Evolutionary conservation across 495 filamentous ascomycete genomes (phyloP).

Genomic region (Polyplosphaeria fusca): DNA sequence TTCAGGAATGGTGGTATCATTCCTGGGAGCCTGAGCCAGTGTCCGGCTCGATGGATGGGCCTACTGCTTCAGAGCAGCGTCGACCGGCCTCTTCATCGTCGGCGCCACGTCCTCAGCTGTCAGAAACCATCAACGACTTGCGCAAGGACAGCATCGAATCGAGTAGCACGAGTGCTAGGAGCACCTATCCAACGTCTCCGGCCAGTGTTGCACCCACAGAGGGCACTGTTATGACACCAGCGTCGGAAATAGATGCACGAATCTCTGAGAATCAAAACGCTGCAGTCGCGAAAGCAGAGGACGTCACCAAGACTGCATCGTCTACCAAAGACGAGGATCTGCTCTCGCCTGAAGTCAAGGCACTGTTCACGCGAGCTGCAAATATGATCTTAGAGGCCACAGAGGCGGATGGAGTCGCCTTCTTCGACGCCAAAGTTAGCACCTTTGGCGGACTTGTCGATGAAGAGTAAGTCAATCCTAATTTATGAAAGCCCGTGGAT

Average conservation of each 20-base stretch:
- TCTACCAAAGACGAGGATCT: conserved; percentile 9
- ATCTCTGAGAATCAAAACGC: not conserved
- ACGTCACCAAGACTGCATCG: conserved; percentile 11
- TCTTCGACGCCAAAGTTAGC: conserved; percentile 30
- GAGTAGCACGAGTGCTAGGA: conserved; percentile 4
- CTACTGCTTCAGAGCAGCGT: not conserved
- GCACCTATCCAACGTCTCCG: conserved; percentile 5
- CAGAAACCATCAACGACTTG: not conserved
- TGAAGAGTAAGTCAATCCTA: conserved; percentile 17
- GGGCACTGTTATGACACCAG: conserved; percentile 1
- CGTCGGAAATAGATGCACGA: conserved; percentile 5
- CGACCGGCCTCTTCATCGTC: conserved; percentile 1
- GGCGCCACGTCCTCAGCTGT: not conserved
- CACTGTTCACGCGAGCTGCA: conserved; percentile 22
- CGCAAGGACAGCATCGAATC: conserved; percentile 9
- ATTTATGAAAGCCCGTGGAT: no score
- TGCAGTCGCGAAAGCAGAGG: not conserved
- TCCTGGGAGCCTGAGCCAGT: conserved; percentile 13
- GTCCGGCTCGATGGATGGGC: not conserved
- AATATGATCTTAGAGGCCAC: conserved; percentile 25
- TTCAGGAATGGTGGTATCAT: conserved; percentile 24
- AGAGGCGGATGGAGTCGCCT: conserved; percentile 29
- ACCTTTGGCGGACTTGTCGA: conserved; percentile 31
- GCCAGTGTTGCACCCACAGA: not conserved
- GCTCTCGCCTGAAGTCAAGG: conserved; percentile 19